Evolutionary conservation across 176 grass and related monocot genomes (phyloP).

Genomic region (Coix lacrymajobi): DNA sequence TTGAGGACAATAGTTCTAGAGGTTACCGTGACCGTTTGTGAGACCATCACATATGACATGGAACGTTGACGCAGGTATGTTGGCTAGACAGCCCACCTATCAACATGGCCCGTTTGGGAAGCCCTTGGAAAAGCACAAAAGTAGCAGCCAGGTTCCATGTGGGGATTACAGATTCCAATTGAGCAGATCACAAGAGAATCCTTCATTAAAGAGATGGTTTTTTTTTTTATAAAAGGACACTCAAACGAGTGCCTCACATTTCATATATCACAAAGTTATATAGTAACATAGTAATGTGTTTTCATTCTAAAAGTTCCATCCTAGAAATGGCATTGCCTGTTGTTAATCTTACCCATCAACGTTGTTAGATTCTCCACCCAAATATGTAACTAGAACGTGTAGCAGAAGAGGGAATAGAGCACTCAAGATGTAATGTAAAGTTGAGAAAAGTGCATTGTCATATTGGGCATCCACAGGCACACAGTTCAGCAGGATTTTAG

Average conservation of each 20-base stretch:
- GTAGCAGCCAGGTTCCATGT: neutral
- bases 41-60: too few relatives aligned
- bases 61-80: neutral
- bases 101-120: neutral
- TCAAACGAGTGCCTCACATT: too few relatives aligned
- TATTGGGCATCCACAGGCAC: neutral
- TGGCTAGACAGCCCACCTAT: neutral
- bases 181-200: neutral
- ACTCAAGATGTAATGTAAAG: neutral
- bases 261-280: too few relatives aligned
- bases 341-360: neutral
- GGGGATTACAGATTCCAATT: neutral
- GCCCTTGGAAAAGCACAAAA: too few relatives aligned
- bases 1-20: too few relatives aligned
- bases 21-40: too few relatives aligned
- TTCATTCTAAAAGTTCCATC: neutral
- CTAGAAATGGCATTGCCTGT: neutral
- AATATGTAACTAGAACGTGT: neutral
- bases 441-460: neutral
- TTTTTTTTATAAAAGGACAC: too few relatives aligned
- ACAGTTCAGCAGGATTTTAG: constrained; percentile 3
- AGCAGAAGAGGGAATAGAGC: neutral
- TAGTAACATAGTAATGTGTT: too few relatives aligned
- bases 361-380: too few relatives aligned
- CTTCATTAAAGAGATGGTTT: neutral